A percentile compares a stretch with the other conserved stretches of the same genome.
These are phyloP conservation scores for Kappamyces sp. DNA, from an alignment of 192 early-diverging fungal species.

Conservation along the genomic window DNA sequence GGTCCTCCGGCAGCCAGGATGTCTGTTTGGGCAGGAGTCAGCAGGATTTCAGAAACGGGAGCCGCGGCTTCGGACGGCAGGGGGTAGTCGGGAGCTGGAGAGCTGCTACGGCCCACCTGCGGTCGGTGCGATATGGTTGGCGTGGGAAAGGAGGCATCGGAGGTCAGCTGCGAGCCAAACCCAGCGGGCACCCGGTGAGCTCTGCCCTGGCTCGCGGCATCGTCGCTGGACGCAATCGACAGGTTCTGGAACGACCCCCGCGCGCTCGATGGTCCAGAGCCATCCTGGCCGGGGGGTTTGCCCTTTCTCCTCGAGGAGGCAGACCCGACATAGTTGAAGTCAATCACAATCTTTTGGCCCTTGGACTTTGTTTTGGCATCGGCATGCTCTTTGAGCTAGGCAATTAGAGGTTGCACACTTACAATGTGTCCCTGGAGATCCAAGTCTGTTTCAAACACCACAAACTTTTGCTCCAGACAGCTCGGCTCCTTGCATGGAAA, in stretches of 20 bases:
- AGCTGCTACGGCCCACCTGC: background rate
- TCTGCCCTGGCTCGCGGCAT: background rate
- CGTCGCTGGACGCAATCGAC: slow-evolving; percentile 4
- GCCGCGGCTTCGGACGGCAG: slow-evolving; percentile 2
- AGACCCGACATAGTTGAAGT: slow-evolving; percentile 36
- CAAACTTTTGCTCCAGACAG: slow-evolving; percentile 91
- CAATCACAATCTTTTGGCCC: slow-evolving; percentile 34
- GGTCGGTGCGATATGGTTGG: slow-evolving; percentile 4
- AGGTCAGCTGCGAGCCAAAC: slow-evolving; percentile 34
- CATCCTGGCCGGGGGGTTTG: slow-evolving; percentile 4
- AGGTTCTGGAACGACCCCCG: background rate
- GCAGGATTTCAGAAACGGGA: slow-evolving; percentile 5
- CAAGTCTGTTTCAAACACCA: slow-evolving; percentile 87
- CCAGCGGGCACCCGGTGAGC: slow-evolving; percentile 34
- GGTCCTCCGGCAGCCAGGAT: background rate
- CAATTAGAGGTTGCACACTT: slow-evolving; percentile 26
- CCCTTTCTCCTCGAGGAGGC: slow-evolving; percentile 20
- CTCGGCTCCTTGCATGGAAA: slow-evolving; percentile 69
- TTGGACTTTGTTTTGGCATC: slow-evolving; percentile 17
- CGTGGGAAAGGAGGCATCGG: slow-evolving; percentile 1
- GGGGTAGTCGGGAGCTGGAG: slow-evolving; percentile 7
- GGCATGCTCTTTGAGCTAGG: slow-evolving; percentile 23
- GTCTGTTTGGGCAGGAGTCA: slow-evolving; percentile 5
- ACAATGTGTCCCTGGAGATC: slow-evolving; percentile 89
- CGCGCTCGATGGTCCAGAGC: background rate